These are phyloP conservation scores for Pseudogymnoascus sp. DNA, from an alignment of 2,329 filamentous ascomycete genomes.

Conservation along the genomic window DNA sequence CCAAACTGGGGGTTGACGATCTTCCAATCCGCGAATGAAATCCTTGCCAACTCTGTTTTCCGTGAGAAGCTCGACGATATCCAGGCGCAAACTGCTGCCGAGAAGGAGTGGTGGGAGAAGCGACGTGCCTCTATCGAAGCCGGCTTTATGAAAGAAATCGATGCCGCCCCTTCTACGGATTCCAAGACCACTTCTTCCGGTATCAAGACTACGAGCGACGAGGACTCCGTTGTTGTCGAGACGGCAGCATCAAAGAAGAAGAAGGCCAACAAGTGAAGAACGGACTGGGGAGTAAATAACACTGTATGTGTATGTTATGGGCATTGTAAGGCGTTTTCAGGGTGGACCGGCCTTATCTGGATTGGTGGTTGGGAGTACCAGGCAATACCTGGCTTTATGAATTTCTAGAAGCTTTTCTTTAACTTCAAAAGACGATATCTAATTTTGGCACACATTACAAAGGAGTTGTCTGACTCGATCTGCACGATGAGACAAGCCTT, in stretches of 20 bases:
- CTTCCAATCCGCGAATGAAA: conserved; percentile 96
- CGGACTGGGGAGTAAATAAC: background rate
- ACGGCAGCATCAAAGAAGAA: conserved; percentile 47
- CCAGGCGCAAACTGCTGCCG: conserved; percentile 59
- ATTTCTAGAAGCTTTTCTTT: conserved; percentile 4
- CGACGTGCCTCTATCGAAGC: conserved; percentile 64
- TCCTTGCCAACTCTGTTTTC: conserved; percentile 73
- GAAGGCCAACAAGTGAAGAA: conserved; percentile 55
- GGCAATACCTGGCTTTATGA: conserved; percentile 5
- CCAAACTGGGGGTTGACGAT: conserved; percentile 89
- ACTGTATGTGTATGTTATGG: conserved; percentile 11
- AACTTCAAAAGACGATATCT: conserved; percentile 6
- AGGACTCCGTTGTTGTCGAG: conserved; percentile 74
- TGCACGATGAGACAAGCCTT: background rate
- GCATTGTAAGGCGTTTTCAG: conserved; percentile 9
- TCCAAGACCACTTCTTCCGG: conserved; percentile 32
- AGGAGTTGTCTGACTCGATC: conserved; percentile 8
- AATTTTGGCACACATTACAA: conserved; percentile 3
- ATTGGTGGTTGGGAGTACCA: conserved; percentile 3
- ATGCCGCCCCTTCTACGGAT: conserved; percentile 49
- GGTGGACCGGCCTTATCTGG: background rate
- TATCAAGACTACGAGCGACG: conserved; percentile 47
- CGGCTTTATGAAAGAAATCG: conserved; percentile 79
- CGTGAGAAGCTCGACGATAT: conserved; percentile 69
- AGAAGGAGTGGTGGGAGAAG: conserved; percentile 91